Conservation (phyloP, 495 filamentous ascomycete genomes). For the Neurospora cerealis region DNA sequence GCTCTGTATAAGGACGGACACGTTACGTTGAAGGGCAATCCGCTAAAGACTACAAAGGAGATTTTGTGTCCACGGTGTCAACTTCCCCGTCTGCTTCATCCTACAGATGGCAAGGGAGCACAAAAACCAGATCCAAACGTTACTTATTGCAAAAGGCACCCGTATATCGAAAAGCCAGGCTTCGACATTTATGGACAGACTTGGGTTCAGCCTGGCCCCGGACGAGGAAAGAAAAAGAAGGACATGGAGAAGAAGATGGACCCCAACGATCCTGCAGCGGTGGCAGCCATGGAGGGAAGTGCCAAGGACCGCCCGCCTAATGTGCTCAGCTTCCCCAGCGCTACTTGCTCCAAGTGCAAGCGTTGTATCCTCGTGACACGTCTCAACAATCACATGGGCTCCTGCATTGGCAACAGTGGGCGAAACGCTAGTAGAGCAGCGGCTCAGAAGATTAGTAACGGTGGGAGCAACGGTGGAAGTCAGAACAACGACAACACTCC, state of each 20-base stretch:
- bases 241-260: slow-evolving; percentile 48
- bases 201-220: slow-evolving; percentile 44
- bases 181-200: slow-evolving; percentile 79
- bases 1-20: slow-evolving; percentile 65
- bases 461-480: slow-evolving; percentile 33
- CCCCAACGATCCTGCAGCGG: slow-evolving; percentile 38
- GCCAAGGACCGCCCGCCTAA: slow-evolving; percentile 41
- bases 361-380: slow-evolving; percentile 42
- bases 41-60: slow-evolving; percentile 60
- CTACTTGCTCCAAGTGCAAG: slow-evolving; percentile 45
- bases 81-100: slow-evolving; percentile 53
- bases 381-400: slow-evolving; percentile 68
- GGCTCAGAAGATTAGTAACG: slow-evolving; percentile 44
- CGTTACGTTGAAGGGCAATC: slow-evolving; percentile 65
- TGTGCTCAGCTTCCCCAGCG: slow-evolving; percentile 53
- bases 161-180: slow-evolving; percentile 60
- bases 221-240: slow-evolving; percentile 51
- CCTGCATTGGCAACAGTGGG: slow-evolving; percentile 68
- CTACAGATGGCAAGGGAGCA: slow-evolving; percentile 50
- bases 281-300: slow-evolving; percentile 27
- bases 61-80: slow-evolving; percentile 58
- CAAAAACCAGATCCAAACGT: slow-evolving; percentile 49
- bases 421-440: slow-evolving; percentile 54
- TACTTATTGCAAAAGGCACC: slow-evolving; percentile 68
- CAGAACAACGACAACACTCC: slow-evolving; percentile 44